A percentile compares a stretch with the other conserved stretches of the same genome.
Evolutionary conservation across 495 filamentous ascomycete genomes (phyloP).

Genomic region (Cudoniella acicularis): DNA sequence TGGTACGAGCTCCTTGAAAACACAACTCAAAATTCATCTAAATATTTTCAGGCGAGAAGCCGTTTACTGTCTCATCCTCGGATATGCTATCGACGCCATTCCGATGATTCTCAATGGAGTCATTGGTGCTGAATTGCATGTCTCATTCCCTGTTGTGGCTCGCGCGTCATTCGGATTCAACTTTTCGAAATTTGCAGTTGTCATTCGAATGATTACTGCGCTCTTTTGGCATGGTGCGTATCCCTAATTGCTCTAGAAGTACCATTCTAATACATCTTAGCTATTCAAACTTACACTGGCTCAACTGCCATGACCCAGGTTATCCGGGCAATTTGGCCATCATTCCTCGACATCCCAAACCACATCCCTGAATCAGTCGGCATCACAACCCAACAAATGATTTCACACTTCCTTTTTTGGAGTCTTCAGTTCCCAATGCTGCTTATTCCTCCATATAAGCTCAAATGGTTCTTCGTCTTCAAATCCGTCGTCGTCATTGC

Average conservation of each 20-base stretch:
- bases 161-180: constrained; percentile 38
- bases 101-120: constrained; percentile 44
- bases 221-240: constrained; percentile 36
- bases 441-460: constrained; percentile 40
- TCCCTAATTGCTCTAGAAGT: constrained; percentile 8
- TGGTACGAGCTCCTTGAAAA: constrained; percentile 25
- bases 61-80: constrained; percentile 31
- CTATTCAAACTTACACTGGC: constrained; percentile 34
- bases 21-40: neutral
- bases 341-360: constrained; percentile 35
- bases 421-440: constrained; percentile 42
- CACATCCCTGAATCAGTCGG: constrained; percentile 37
- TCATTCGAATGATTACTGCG: constrained; percentile 34
- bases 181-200: constrained; percentile 32
- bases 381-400: constrained; percentile 43
- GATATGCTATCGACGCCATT: constrained; percentile 34
- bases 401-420: constrained; percentile 43
- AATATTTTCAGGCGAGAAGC: constrained; percentile 28
- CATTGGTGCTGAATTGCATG: constrained; percentile 38
- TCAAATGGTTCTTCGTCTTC: constrained; percentile 44
- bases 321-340: constrained; percentile 39
- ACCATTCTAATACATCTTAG: neutral
- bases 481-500: constrained; percentile 35
- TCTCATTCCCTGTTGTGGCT: constrained; percentile 35
- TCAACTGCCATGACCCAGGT: constrained; percentile 34